Percentiles rank a stretch among this genome's conserved stretches.
These are phyloP conservation scores for Wallacemonas sp. DNA, from an alignment of 208 protist species.

Conservation along the genomic window DNA sequence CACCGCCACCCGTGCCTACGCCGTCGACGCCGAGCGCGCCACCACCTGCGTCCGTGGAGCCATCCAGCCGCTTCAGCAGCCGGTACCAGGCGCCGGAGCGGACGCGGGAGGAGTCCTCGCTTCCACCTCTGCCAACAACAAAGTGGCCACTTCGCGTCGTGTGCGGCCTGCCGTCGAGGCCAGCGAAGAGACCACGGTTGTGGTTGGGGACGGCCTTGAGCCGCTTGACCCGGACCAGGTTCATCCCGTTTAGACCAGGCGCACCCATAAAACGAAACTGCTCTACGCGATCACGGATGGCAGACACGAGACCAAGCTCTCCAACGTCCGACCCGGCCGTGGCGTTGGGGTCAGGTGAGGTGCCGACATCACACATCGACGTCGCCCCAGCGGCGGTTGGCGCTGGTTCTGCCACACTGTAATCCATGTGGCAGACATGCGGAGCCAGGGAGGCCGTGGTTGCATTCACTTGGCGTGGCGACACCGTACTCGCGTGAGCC, in stretches of 20 bases:
- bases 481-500: no score
- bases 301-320: neutral
- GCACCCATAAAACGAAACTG: neutral
- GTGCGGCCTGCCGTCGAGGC: conserved; percentile 19
- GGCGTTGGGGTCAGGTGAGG: neutral
- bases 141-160: conserved; percentile 51
- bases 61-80: neutral
- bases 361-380: neutral
- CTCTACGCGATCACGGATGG: neutral
- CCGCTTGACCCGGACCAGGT: conserved; percentile 48
- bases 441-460: no score
- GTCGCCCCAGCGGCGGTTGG: no score
- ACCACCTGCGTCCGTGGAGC: neutral
- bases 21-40: neutral
- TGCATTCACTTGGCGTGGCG: no score
- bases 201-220: conserved; percentile 53
- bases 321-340: neutral
- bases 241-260: conserved; percentile 14
- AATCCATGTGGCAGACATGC: no score
- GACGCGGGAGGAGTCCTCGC: conserved; percentile 23
- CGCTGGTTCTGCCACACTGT: no score
- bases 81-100: conserved; percentile 43
- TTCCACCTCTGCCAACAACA: conserved; percentile 23
- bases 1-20: neutral
- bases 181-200: conserved; percentile 66